Base-by-base conservation (phyloP, 1,139 yeast genomes). In the Pichia sp. region DNA sequence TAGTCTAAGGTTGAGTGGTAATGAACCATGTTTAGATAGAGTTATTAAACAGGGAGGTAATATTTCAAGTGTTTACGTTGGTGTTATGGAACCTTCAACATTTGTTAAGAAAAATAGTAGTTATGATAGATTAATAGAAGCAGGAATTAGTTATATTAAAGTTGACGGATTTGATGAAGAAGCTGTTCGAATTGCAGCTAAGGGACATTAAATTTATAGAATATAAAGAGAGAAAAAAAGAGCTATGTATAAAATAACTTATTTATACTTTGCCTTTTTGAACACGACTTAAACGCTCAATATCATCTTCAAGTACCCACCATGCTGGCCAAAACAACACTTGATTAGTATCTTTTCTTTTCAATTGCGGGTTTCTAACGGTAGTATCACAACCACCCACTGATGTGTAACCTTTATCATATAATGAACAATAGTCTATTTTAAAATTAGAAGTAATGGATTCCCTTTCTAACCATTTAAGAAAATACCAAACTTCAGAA, bases 11-110 rank as follows among this genome's bases (percentile, higher is more conserved):
- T 66, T 91, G 31, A 88, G 96, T 60, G 98, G 98, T 1, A 89
- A 89, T 53, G 58, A 71, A 40, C 96, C 98, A 0, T 91, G 99
- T 62, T 79, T 78, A 2, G 89, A 88, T 48, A 70, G 97, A 31
- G 79, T 91, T 9, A 56, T 87, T 33, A 66, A 63, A 7, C 47
- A 44, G 29, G 11, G 22, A 14, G 48, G 48, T 25, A 40, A 37
- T 24, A 45, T 45, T 20, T 32, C 37, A 13, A 39, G 41, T 22
- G 48, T 45, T 30, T 88, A 84, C 63, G 96, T 91, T 6, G 98
- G 98, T 1, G 94, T 88, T 1, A 60, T 80, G 47, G 99, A 93
- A 61, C 98, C 98, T 0, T 82, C 78, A 31, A 84, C 84, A 2
- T 93, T 93, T 66, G 86, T 93, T 14, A 72, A 79, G 55, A 75